Evolutionary conservation across 805 yeast species (phyloP).

Genomic region (Dipodascopsis uninucleata): DNA sequence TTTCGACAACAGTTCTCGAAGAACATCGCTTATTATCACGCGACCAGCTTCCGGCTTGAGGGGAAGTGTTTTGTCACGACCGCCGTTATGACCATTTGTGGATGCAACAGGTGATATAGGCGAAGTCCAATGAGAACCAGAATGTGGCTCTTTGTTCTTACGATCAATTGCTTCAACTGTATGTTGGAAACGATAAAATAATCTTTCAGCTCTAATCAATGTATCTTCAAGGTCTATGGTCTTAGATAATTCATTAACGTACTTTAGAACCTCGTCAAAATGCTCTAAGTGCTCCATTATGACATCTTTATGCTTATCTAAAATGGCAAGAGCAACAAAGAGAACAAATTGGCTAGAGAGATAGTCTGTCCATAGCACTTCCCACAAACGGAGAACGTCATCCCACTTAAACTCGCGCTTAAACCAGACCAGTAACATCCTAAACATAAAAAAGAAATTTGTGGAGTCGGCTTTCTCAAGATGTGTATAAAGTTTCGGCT

Average conservation of each 20-base stretch:
- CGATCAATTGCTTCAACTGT: conserved; percentile 73
- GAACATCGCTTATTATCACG: conserved; percentile 27
- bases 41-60: conserved; percentile 26
- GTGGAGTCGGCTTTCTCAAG: conserved; percentile 83
- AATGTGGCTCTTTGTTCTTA: conserved; percentile 23
- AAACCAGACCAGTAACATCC: conserved; percentile 94
- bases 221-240: conserved; percentile 70
- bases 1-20: conserved; percentile 58
- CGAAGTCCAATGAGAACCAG: conserved; percentile 6
- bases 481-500: conserved; percentile 79
- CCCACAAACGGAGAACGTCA: conserved; percentile 83
- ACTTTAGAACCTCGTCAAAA: conserved; percentile 89
- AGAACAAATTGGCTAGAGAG: conserved; percentile 83
- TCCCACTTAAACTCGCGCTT: conserved; percentile 84
- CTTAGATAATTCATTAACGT: conserved; percentile 84
- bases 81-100: conserved; percentile 2
- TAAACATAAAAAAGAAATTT: conserved; percentile 86
- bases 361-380: conserved; percentile 82
- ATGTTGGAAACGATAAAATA: conserved; percentile 74
- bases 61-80: conserved; percentile 23
- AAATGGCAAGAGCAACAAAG: conserved; percentile 81
- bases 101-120: conserved; percentile 7
- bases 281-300: conserved; percentile 67
- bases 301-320: conserved; percentile 78
- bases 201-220: conserved; percentile 75